Evolutionary conservation across 331 rosid genomes (phyloP), one percentile per base, ranked within the genome.

Genomic region (Stylosanthes scabra): DNA sequence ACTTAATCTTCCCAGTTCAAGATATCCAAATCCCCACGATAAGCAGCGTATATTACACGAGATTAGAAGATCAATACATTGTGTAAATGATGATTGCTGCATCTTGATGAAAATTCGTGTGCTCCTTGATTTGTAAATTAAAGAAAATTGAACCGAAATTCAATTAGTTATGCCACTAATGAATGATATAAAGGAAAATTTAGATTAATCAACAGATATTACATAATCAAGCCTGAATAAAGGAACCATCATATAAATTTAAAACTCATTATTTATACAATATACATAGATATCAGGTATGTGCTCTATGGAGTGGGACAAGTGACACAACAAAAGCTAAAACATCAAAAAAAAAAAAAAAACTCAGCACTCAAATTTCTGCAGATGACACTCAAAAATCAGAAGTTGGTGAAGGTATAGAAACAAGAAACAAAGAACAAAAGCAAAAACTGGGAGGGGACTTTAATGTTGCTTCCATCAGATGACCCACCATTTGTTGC

Each of bases 401-500:
- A 82, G 61, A 85, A 66, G 25, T 7, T 56, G 70, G 74, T 10
- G 58, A 88, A 2, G 46, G 74, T 34, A 9, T 82, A 82, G 66
- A 78, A 79, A 66, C 49, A 80, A 2, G 82, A 80, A 47, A 77
- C 29, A 67, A 81, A 9, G 70, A 85, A 63, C 68, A 88, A 78
- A 74, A 85, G 66, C 70, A 80, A 46, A 27, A 79, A 55, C 39
- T 31, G 12, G 56, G 76, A 66, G 5, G 88, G 79, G 27, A 84
- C 74, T 76, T 76, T 76, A 73, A 63, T 27, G 41, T 9, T 27
- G 76, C 47, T 81, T 70, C 86, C 97, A 74, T 52, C 41, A 8
- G 94, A 85, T 68, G 81, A 63, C 39, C 79, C 63, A 55, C 81
- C 81, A 5, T 73, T 58, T 29, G 57, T 39, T 14, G 90, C 77